These are phyloP conservation scores for Takashimella tepidaria DNA, from an alignment of 1,284 basidiomycete species.

Conservation along the genomic window DNA sequence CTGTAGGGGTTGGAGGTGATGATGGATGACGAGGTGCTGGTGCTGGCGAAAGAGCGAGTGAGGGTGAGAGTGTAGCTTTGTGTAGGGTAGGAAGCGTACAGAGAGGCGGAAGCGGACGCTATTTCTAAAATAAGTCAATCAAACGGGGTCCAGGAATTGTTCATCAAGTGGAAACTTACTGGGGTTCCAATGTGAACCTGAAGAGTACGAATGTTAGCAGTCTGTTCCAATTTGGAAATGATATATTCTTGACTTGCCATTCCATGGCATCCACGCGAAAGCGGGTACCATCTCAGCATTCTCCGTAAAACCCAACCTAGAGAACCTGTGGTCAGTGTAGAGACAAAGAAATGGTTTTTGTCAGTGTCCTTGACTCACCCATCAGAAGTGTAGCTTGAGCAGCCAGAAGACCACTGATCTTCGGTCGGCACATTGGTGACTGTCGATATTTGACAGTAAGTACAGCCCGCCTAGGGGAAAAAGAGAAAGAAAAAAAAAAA, in stretches of 20 bases:
- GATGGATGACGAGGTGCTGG: not conserved
- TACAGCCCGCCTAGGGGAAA: conserved; percentile 20
- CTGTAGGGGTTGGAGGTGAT: not conserved
- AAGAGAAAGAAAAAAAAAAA: not conserved
- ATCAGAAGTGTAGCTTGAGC: not conserved
- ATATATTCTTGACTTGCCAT: not conserved
- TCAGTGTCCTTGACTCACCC: too few species aligned
- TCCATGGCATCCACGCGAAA: conserved; percentile 10
- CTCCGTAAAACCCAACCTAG: conserved; percentile 10
- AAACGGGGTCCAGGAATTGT: too few species aligned
- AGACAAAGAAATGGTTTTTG: too few species aligned
- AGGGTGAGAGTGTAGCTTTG: conserved; percentile 18
- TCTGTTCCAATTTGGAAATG: not conserved
- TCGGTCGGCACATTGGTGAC: conserved; percentile 2
- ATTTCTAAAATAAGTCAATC: too few species aligned
- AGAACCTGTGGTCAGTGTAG: too few species aligned
- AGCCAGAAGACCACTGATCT: not conserved
- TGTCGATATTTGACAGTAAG: conserved; percentile 18
- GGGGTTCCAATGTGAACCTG: not conserved
- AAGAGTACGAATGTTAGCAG: not conserved
- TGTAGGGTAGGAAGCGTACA: conserved; percentile 1
- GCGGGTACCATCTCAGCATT: conserved; percentile 6
- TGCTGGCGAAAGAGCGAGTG: conserved; percentile 19
- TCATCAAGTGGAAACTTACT: not conserved
- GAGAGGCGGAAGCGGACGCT: conserved; percentile 7